phyloP scores from a whole-genome alignment of 345 rosid genomes.

The Eucalyptus brandiana region DNA sequence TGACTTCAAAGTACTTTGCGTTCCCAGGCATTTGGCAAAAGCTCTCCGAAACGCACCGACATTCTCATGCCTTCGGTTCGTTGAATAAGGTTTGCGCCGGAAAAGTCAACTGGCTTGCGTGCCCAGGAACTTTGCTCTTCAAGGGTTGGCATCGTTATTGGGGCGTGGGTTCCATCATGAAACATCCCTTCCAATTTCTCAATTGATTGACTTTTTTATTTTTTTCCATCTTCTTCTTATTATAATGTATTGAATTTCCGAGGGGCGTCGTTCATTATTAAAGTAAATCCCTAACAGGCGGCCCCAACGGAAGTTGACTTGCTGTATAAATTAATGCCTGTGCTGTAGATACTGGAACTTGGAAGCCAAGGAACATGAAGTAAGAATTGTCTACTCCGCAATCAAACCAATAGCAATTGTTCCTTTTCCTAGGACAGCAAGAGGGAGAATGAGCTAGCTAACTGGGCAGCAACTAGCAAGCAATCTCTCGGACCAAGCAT shows the following conservation, averaged over 20 bases:
- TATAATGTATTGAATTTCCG: background rate
- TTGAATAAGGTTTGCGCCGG: background rate
- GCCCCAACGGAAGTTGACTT: background rate
- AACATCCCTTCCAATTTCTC: background rate
- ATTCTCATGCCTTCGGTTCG: background rate
- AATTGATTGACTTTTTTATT: background rate
- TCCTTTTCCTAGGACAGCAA: background rate
- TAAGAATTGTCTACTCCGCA: background rate
- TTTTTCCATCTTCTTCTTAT: background rate
- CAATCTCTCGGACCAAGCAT: background rate
- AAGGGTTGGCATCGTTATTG: background rate
- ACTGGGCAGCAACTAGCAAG: background rate
- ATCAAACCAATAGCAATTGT: background rate
- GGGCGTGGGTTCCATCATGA: background rate
- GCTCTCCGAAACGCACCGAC: background rate
- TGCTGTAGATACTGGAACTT: background rate
- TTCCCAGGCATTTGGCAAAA: background rate
- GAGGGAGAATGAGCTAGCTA: background rate
- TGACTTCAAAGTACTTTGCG: background rate
- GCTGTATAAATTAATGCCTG: background rate
- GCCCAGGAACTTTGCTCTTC: background rate
- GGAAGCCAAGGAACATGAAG: background rate
- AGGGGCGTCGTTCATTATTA: background rate
- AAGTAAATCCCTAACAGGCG: background rate
- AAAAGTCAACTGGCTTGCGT: background rate